Evolutionary conservation across 2,329 filamentous ascomycete genomes (phyloP).

Genomic region (Cadophora gregata): DNA sequence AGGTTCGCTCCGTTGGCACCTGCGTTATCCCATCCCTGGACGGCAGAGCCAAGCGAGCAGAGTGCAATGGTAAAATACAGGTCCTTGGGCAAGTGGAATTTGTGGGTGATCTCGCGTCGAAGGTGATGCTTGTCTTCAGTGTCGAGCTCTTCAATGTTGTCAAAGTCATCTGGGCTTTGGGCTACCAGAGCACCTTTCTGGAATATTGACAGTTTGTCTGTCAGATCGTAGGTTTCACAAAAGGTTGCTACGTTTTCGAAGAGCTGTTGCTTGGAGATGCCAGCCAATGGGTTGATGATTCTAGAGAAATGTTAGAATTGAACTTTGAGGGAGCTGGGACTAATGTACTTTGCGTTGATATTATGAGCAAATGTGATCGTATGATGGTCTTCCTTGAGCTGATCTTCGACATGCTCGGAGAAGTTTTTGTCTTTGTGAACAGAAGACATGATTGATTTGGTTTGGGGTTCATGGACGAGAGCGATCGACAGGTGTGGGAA

Average conservation of each 20-base stretch:
- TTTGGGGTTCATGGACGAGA: neutral
- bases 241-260: conserved; percentile 63
- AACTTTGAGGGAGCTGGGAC: conserved; percentile 11
- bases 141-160: conserved; percentile 63
- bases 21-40: conserved; percentile 58
- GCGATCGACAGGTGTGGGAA: neutral
- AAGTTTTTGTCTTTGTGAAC: conserved; percentile 11
- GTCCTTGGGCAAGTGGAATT: conserved; percentile 67
- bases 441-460: neutral
- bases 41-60: conserved; percentile 72
- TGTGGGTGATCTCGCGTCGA: conserved; percentile 67
- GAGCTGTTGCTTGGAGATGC: conserved; percentile 57
- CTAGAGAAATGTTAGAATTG: conserved; percentile 42
- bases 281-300: conserved; percentile 61
- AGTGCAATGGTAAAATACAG: conserved; percentile 69
- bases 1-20: conserved; percentile 56
- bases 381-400: conserved; percentile 15
- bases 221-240: conserved; percentile 62
- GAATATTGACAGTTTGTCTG: conserved; percentile 63
- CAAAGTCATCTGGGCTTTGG: conserved; percentile 69
- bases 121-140: conserved; percentile 67
- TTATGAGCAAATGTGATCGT: conserved; percentile 18
- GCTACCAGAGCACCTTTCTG: conserved; percentile 77
- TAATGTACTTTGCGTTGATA: conserved; percentile 22
- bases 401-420: conserved; percentile 21